Percentiles rank a stretch among this genome's conserved stretches.
These are phyloP conservation scores for Xylaria venustula DNA, from an alignment of 495 filamentous ascomycete species.

Conservation along the genomic window DNA sequence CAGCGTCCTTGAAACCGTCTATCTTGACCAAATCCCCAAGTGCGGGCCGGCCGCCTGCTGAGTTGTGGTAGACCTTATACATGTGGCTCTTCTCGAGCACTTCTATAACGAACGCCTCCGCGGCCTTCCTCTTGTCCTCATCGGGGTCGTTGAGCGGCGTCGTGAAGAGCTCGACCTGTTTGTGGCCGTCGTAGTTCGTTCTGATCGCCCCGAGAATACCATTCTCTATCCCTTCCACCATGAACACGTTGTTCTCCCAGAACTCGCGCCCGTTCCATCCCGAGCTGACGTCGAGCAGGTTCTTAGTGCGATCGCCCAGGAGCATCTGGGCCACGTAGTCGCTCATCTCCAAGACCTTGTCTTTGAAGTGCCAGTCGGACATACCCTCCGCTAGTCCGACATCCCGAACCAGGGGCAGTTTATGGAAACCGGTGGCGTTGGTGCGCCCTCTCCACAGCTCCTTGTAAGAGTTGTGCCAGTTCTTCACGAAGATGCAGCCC, in stretches of 20 bases:
- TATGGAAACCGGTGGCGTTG: slow-evolving; percentile 26
- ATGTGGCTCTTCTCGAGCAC: slow-evolving; percentile 24
- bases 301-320: slow-evolving; percentile 25
- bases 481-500: slow-evolving; percentile 33
- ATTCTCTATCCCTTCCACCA: slow-evolving; percentile 18
- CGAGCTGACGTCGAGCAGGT: slow-evolving; percentile 22
- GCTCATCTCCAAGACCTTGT: slow-evolving; percentile 18
- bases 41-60: slow-evolving; percentile 17
- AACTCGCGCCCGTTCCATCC: slow-evolving; percentile 29
- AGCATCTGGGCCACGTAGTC: slow-evolving; percentile 32
- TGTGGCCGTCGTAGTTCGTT: slow-evolving; percentile 21
- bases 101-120: slow-evolving; percentile 23
- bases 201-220: slow-evolving; percentile 21
- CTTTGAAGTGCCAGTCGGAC: slow-evolving; percentile 17
- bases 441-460: slow-evolving; percentile 33
- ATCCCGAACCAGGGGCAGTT: slow-evolving; percentile 30
- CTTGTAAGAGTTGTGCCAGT: slow-evolving; percentile 37
- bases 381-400: slow-evolving; percentile 21
- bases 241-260: slow-evolving; percentile 22
- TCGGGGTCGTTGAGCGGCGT: slow-evolving; percentile 19
- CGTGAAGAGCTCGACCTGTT: slow-evolving; percentile 25
- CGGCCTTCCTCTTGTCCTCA: slow-evolving; percentile 13
- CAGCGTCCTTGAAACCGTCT: slow-evolving; percentile 26
- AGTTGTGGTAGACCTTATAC: slow-evolving; percentile 30
- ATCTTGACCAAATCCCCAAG: slow-evolving; percentile 30